A percentile compares a stretch with the other conserved stretches of the same genome.
These are phyloP conservation scores for Xylaria longipes DNA, from an alignment of 495 filamentous ascomycete species.

Conservation along the genomic window DNA sequence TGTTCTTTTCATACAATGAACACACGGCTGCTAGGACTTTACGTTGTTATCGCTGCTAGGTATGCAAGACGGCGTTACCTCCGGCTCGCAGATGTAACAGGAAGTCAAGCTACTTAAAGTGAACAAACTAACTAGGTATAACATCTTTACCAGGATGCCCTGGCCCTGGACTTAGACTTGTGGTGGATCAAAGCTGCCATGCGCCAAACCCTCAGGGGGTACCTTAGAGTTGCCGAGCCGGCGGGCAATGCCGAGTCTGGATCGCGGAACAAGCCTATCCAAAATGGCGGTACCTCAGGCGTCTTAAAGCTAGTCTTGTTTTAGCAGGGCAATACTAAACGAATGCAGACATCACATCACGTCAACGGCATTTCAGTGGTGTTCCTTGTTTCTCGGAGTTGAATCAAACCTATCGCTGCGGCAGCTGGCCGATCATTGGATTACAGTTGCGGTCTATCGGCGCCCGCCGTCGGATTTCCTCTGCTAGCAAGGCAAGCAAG, in stretches of 20 bases:
- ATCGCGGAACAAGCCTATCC: neutral
- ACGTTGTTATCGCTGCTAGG: neutral
- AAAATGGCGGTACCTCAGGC: constrained; percentile 1
- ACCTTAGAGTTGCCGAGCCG: constrained; percentile 1
- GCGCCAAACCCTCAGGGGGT: constrained; percentile 7
- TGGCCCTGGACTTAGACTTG: neutral
- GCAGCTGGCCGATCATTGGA: neutral
- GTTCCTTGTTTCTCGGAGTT: neutral
- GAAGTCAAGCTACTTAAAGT: constrained; percentile 7
- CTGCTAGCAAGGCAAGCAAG: neutral
- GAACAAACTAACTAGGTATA: constrained; percentile 7
- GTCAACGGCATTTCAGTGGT: neutral
- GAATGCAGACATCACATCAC: neutral
- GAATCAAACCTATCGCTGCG: neutral
- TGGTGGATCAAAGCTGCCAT: neutral
- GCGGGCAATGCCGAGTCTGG: neutral
- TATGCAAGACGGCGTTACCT: neutral
- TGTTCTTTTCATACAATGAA: neutral
- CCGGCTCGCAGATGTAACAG: neutral
- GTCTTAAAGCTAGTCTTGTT: neutral
- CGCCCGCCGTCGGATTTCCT: neutral
- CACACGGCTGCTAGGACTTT: neutral
- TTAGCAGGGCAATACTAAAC: neutral
- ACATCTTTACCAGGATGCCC: neutral
- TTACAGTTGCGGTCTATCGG: neutral